Percentiles rank a stretch among this genome's conserved stretches.
Evolutionary conservation across 495 filamentous ascomycete genomes (phyloP).

Genomic region (Daldinia concentrica): DNA sequence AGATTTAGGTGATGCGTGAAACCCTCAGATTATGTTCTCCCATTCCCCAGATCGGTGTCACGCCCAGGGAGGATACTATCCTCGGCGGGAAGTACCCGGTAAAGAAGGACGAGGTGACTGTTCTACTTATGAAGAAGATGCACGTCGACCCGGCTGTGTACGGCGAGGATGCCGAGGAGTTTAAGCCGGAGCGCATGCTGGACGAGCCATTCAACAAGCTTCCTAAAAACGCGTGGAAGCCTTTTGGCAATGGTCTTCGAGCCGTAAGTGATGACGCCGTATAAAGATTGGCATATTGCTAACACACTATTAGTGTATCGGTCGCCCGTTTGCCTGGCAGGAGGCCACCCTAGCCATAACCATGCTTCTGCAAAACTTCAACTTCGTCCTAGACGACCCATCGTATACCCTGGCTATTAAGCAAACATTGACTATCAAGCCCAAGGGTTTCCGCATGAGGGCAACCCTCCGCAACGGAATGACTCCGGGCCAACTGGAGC

Average conservation of each 20-base stretch:
- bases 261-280: constrained; percentile 46
- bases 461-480: constrained; percentile 68
- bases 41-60: constrained; percentile 64
- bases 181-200: constrained; percentile 71
- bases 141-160: constrained; percentile 61
- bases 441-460: constrained; percentile 75
- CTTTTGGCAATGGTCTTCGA: constrained; percentile 65
- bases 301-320: constrained; percentile 50
- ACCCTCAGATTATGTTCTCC: constrained; percentile 73
- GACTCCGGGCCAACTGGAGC: constrained; percentile 66
- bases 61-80: constrained; percentile 56
- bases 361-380: constrained; percentile 70
- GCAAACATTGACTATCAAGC: constrained; percentile 80
- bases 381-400: constrained; percentile 65
- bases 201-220: constrained; percentile 68
- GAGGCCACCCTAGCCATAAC: constrained; percentile 63
- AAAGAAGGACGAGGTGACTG: constrained; percentile 60
- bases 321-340: constrained; percentile 71
- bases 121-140: constrained; percentile 64
- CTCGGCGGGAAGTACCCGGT: constrained; percentile 75
- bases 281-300: not conserved
- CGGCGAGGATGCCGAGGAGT: constrained; percentile 64
- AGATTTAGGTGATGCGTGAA: constrained; percentile 69
- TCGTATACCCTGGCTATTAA: constrained; percentile 72
- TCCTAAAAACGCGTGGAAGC: constrained; percentile 66